Evolutionary conservation across 768 basidiomycete genomes (phyloP), one percentile per base, ranked within the genome.

Genomic region (Podaxis rugospora): DNA sequence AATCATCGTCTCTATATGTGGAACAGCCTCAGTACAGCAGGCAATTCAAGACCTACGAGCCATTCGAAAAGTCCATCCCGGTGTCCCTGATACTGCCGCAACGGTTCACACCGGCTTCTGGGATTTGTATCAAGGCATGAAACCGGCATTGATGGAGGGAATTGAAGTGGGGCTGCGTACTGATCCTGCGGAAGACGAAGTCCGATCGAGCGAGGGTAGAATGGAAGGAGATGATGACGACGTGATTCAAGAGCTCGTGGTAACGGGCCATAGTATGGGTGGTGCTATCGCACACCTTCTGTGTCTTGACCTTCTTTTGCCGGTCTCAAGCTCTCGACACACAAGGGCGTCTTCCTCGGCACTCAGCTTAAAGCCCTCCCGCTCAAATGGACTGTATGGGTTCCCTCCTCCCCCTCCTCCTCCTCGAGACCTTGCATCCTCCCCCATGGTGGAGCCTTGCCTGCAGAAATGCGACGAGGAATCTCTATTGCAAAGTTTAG

Each of bases 211-310:
- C 2, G 39, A 51, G n/a, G 4, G 9, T 46, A 11, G 25, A 36
- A 21, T 25, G 14, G 35, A 36, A 6, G 44, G 40, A n/a, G 28
- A 21, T 9, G 53, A 52, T 39, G 51, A 32, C 7, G 9, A 51
- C 7, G 71, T 68, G 5, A 67, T 73, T 28, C 63, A 60, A 18
- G 81, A 83, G 64, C 57, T 86, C 16, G 76, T 83, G 13, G 63
- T 85, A 32, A 83, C 81, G 0, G 85, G 83, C 1, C 84, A 87
- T 66, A 84, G 82, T 57, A 79, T 85, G 79, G 83, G 85, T 44
- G 82, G 75, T 21, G 77, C 78, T 21, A 66, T 86, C n/a, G 73
- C 76, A 14, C 83, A 82, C 68, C 70, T 86, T 23, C 72, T 84
- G 46, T 74, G 76, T 46, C 65, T 84, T 18, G 82, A 84, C 57